A percentile compares a stretch with the other conserved stretches of the same genome.
These are phyloP conservation scores for Salix arbutifolia DNA, from an alignment of 345 rosid species.

Conservation along the genomic window DNA sequence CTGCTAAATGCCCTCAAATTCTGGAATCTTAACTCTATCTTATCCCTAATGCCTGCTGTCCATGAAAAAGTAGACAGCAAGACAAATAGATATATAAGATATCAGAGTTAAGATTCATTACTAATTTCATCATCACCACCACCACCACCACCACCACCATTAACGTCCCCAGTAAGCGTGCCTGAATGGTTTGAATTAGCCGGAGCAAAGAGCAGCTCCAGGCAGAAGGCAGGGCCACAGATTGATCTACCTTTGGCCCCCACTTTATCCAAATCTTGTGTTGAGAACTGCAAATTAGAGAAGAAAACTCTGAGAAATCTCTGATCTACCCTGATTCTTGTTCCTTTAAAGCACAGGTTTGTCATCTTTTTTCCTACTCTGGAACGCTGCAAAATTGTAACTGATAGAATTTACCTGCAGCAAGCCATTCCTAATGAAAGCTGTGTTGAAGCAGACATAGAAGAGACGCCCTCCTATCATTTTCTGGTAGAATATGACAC, in stretches of 20 bases:
- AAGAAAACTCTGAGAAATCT: not conserved
- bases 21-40: slow-evolving; percentile 16
- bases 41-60: not conserved
- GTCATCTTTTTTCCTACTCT: no score
- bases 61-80: slow-evolving; percentile 15
- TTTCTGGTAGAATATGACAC: slow-evolving; percentile 79
- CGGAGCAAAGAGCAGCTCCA: slow-evolving; percentile 82
- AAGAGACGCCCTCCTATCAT: slow-evolving; percentile 87
- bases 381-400: no score
- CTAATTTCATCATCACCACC: not conserved
- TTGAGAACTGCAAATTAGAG: slow-evolving; percentile 46
- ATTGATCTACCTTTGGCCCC: slow-evolving; percentile 65
- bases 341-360: no score
- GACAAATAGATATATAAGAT: not conserved
- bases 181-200: slow-evolving; percentile 41
- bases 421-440: slow-evolving; percentile 75
- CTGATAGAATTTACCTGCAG: slow-evolving; percentile 50
- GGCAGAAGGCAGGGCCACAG: slow-evolving; percentile 71
- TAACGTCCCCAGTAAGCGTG: slow-evolving; percentile 3
- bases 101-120: not conserved
- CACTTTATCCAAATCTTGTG: slow-evolving; percentile 71
- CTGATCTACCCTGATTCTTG: not conserved
- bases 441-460: slow-evolving; percentile 82
- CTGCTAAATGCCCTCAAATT: not conserved
- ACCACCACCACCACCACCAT: not conserved